Conservation (phyloP, 371 early-diverging fungal species). For the Lichtheimia ramosa region DNA sequence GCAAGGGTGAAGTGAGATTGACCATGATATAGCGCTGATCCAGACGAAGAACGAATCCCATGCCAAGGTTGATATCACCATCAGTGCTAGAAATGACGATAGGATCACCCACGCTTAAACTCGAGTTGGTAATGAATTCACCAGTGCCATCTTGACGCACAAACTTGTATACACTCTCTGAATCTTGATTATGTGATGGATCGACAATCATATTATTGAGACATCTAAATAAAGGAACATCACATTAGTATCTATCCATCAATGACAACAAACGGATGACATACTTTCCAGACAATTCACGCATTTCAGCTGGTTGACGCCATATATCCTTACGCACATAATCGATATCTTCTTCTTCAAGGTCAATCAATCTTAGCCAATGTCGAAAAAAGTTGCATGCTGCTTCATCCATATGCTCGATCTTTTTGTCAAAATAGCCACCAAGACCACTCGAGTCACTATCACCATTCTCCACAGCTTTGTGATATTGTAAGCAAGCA, state of each 20-base stretch:
- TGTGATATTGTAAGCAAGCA: constrained; percentile 74
- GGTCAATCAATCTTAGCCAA: constrained; percentile 78
- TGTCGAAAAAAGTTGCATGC: constrained; percentile 71
- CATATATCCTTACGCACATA: constrained; percentile 79
- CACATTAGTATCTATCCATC: background rate
- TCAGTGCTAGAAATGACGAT: constrained; percentile 80
- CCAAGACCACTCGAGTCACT: constrained; percentile 54
- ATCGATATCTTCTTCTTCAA: constrained; percentile 79
- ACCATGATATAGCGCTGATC: constrained; percentile 51
- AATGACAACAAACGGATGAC: background rate
- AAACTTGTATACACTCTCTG: background rate
- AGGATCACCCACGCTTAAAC: constrained; percentile 68
- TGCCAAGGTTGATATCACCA: constrained; percentile 74
- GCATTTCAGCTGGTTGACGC: constrained; percentile 57
- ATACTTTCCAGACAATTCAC: constrained; percentile 32
- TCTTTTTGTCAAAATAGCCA: constrained; percentile 60
- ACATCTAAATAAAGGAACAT: constrained; percentile 18
- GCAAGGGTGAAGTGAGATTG: constrained; percentile 64
- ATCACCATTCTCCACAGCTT: constrained; percentile 71
- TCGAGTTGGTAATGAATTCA: too few species aligned
- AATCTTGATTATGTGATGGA: background rate
- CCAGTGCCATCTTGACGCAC: too few species aligned
- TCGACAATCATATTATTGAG: constrained; percentile 24
- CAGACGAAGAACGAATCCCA: constrained; percentile 71
- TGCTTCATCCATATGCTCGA: constrained; percentile 57